Conservation (phyloP, 768 basidiomycete species). For the Auricularia heimuer region DNA sequence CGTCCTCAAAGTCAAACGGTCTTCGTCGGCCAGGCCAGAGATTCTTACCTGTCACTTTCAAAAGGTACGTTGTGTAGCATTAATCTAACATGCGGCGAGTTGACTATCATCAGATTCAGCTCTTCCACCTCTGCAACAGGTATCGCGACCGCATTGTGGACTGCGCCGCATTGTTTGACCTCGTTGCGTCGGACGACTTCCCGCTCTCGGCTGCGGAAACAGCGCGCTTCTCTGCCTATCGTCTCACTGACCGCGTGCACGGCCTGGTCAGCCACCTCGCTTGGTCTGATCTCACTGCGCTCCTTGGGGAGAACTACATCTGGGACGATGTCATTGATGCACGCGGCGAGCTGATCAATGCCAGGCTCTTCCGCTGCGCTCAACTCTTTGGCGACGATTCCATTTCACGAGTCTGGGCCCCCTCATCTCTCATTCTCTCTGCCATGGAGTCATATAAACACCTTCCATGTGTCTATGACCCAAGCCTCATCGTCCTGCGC, state of each 20-base stretch:
- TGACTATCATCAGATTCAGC: neutral
- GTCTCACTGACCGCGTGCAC: neutral
- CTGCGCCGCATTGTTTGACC: neutral
- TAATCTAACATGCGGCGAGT: neutral
- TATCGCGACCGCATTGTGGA: neutral
- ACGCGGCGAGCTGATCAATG: neutral
- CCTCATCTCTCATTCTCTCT: neutral
- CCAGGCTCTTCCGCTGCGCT: neutral
- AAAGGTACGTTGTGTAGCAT: neutral
- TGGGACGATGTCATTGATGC: neutral
- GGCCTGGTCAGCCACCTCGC: neutral
- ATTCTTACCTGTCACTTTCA: neutral
- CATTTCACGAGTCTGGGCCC: neutral
- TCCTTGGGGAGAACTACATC: neutral
- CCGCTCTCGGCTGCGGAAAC: neutral
- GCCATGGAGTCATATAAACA: neutral
- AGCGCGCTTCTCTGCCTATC: neutral
- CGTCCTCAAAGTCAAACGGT: neutral
- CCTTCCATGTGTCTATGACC: neutral
- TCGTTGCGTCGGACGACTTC: neutral
- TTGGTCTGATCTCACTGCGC: neutral
- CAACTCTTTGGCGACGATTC: neutral
- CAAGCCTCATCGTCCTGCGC: neutral
- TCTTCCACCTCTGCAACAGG: neutral
- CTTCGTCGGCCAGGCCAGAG: neutral